These are phyloP conservation scores for Trypanosoma melophagium DNA, from an alignment of 208 protist species.

Conservation along the genomic window DNA sequence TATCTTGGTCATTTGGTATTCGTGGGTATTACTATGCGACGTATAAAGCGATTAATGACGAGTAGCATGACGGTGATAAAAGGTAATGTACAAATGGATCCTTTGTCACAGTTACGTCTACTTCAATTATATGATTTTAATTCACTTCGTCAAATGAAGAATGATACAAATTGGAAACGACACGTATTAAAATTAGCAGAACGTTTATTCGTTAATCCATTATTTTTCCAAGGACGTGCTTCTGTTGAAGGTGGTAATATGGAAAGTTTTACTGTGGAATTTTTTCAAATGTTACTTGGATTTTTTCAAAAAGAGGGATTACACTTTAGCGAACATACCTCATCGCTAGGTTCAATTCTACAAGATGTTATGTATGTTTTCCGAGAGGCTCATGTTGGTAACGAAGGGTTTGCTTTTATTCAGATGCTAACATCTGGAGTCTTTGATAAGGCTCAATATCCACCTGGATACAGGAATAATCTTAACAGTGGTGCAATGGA, in stretches of 20 bases:
- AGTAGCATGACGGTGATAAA: conserved; percentile 91
- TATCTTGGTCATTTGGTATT: conserved; percentile 93
- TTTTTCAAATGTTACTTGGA: conserved; percentile 74
- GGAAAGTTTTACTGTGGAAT: conserved; percentile 70
- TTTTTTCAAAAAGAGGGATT: conserved; percentile 81
- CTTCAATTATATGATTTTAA: conserved; percentile 81
- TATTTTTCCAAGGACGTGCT: conserved; percentile 77
- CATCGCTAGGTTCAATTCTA: conserved; percentile 78
- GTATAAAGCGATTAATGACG: conserved; percentile 91
- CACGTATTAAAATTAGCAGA: conserved; percentile 56
- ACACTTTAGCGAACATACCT: conserved; percentile 75
- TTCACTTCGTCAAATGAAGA: conserved; percentile 53
- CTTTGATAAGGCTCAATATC: conserved; percentile 56
- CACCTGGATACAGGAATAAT: conserved; percentile 30
- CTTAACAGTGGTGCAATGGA: conserved; percentile 45
- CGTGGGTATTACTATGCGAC: conserved; percentile 85
- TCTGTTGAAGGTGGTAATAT: conserved; percentile 69
- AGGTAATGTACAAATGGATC: conserved; percentile 88
- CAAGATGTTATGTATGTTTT: conserved; percentile 82
- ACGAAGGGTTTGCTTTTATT: conserved; percentile 79
- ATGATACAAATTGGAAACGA: conserved; percentile 51
- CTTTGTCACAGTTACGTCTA: conserved; percentile 81
- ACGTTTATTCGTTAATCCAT: conserved; percentile 77
- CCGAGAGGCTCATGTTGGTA: conserved; percentile 65
- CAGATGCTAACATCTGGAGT: conserved; percentile 75